phyloP scores from a whole-genome alignment of 2,329 filamentous ascomycete species.

The Colletotrichum tropicicola region DNA sequence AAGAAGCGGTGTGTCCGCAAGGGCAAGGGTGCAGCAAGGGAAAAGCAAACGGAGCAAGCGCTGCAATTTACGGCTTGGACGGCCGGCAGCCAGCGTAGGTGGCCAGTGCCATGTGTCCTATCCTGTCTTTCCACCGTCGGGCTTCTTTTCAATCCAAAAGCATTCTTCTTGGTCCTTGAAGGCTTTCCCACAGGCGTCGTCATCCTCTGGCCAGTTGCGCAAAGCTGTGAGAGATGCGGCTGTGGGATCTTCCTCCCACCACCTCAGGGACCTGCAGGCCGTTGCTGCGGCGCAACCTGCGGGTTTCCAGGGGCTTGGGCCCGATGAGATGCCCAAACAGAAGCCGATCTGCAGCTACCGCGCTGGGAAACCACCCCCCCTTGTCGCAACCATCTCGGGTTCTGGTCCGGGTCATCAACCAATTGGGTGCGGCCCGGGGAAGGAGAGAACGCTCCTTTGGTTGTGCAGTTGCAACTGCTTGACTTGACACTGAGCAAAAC shows the following conservation, averaged over 20 bases:
- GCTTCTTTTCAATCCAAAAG: background rate
- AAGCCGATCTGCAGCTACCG: background rate
- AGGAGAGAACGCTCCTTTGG: background rate
- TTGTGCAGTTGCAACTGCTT: no score
- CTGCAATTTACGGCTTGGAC: background rate
- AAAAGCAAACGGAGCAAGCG: slow-evolving; percentile 2
- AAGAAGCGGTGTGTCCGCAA: background rate
- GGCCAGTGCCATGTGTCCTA: background rate
- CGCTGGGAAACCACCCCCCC: background rate
- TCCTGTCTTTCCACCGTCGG: background rate
- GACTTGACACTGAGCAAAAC: no score
- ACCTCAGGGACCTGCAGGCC: background rate
- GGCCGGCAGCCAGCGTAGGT: background rate
- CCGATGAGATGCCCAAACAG: background rate
- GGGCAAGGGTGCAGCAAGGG: background rate
- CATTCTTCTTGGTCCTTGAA: background rate
- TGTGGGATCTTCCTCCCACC: no score
- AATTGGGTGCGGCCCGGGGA: background rate
- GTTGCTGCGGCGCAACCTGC: background rate
- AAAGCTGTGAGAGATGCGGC: no score
- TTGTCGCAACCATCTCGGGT: background rate
- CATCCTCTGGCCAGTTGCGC: no score
- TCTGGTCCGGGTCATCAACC: background rate
- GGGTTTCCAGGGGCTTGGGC: slow-evolving; percentile 4
- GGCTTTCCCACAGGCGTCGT: background rate